phyloP scores from a whole-genome alignment of 116 monocot genomes.

The Dioscorea cayenensis region DNA sequence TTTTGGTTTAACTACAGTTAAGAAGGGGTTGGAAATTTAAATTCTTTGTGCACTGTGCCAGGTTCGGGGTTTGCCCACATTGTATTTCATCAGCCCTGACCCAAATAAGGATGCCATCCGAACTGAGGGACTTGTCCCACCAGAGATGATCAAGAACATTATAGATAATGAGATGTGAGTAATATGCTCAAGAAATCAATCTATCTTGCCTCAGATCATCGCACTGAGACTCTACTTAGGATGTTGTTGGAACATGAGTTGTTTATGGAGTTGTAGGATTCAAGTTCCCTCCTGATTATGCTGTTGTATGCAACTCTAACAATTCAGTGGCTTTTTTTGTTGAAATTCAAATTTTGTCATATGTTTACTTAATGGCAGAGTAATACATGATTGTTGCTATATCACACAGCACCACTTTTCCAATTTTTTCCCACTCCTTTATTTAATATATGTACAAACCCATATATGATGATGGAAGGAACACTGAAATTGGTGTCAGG shows the following conservation, averaged over 20 bases:
- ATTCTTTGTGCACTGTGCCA: constrained; percentile 9
- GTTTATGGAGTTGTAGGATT: not conserved
- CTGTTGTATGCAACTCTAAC: too few relatives aligned
- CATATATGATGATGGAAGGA: not conserved
- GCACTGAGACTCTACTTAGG: not conserved
- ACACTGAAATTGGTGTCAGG: too few relatives aligned
- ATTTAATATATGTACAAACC: not conserved
- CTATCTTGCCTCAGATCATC: too few relatives aligned
- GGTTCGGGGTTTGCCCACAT: constrained; percentile 82
- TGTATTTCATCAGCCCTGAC: constrained; percentile 88
- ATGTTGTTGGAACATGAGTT: not conserved
- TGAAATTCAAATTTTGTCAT: too few relatives aligned
- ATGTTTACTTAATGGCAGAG: too few relatives aligned
- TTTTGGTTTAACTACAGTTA: not conserved
- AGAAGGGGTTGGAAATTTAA: not conserved
- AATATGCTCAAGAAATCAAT: not conserved
- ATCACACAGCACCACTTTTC: too few relatives aligned
- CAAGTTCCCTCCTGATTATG: too few relatives aligned
- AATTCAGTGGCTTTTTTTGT: too few relatives aligned
- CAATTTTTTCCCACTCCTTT: too few relatives aligned
- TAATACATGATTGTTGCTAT: too few relatives aligned
- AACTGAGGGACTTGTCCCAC: constrained; percentile 80
- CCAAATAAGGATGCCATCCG: constrained; percentile 76
- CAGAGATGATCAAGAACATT: constrained; percentile 78
- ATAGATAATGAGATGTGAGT: constrained; percentile 79